Base-by-base conservation (phyloP, 176 grass and related monocot species). In the Olyra latifolia region DNA sequence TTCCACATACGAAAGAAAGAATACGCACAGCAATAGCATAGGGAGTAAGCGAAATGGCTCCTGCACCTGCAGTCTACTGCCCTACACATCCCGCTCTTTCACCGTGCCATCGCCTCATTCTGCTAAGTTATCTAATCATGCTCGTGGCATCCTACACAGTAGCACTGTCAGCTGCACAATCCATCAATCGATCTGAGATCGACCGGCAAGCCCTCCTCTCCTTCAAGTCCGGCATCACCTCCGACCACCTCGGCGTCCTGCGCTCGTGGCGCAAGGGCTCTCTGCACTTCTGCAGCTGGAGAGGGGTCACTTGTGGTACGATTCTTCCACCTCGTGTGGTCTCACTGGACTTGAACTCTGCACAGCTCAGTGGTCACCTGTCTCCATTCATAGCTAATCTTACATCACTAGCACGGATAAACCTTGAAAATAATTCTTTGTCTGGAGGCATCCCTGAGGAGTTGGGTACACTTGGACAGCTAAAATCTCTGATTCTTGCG, bases 341-440 rank as follows among this genome's bases (percentile, higher is more conserved):
- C 4, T 66, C 84, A 8, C 56, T 91, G 0, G 30, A 66, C 3
- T 71, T 91, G 1, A 62, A 15, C 1, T 77, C 70, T 3, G 0
- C 10, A 0, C 0, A 40, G 0, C 46, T 91, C 1, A 5, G 2
- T n/a, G 89, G 89, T 17, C 0, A 3, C 14, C 46, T 91, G 15
- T 87, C 85, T 0, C 14, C 71, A 2, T 81, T 9, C 25, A 1
- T 91, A 45, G 80, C 71, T 23, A 91, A 84, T 20, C 71, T 91
- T 69, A 84, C 85, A 7, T 91, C 79, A 4, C 24, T 91, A 62
- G 6, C 2, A 13, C 38, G 0, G 8, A 1, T 91, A 42, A 62
- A 87, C 64, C 71, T 91, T 44, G 22, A 48, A 23, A 57, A 2
- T 3, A 90, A 90, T 69, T 28, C 3, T 11, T 35, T 90, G 0